A percentile compares a stretch with the other conserved stretches of the same genome.
Evolutionary conservation across 208 protist species (phyloP).

Genomic region (Trypanosoma rangeli): DNA sequence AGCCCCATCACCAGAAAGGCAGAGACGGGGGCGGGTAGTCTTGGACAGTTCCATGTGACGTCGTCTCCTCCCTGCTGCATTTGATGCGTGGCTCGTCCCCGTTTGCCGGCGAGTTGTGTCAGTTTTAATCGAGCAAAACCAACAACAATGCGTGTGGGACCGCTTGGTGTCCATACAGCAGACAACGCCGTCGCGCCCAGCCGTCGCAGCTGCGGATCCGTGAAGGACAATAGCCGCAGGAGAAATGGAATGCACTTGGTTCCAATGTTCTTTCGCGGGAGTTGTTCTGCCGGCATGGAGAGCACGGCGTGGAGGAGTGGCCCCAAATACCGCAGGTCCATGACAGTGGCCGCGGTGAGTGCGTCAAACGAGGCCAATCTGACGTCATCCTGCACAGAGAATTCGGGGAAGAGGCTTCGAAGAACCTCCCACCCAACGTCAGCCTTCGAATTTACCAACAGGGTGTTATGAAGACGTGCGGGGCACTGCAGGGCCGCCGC

Average conservation of each 20-base stretch:
- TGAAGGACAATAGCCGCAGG: conserved; percentile 72
- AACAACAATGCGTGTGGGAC: conserved; percentile 52
- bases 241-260: conserved; percentile 61
- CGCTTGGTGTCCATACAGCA: conserved; percentile 52
- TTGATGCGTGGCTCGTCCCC: not conserved
- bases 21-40: conserved; percentile 71
- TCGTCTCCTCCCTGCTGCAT: not conserved
- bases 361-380: conserved; percentile 44
- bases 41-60: conserved; percentile 33
- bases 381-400: conserved; percentile 44
- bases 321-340: conserved; percentile 83
- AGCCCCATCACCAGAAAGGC: conserved; percentile 63
- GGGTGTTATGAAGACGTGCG: conserved; percentile 74
- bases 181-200: conserved; percentile 49
- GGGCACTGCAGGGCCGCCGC: conserved; percentile 58
- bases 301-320: conserved; percentile 78
- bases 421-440: conserved; percentile 42
- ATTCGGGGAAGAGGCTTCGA: conserved; percentile 71
- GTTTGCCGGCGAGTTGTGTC: conserved; percentile 44
- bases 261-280: conserved; percentile 41
- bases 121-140: conserved; percentile 79
- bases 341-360: conserved; percentile 27
- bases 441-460: conserved; percentile 27
- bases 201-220: conserved; percentile 45
- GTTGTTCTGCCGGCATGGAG: conserved; percentile 41